Percentiles rank a stretch among this genome's conserved stretches.
Evolutionary conservation across 139 green algal genomes (phyloP).

Genomic region (Zygnema circumcarinatum): DNA sequence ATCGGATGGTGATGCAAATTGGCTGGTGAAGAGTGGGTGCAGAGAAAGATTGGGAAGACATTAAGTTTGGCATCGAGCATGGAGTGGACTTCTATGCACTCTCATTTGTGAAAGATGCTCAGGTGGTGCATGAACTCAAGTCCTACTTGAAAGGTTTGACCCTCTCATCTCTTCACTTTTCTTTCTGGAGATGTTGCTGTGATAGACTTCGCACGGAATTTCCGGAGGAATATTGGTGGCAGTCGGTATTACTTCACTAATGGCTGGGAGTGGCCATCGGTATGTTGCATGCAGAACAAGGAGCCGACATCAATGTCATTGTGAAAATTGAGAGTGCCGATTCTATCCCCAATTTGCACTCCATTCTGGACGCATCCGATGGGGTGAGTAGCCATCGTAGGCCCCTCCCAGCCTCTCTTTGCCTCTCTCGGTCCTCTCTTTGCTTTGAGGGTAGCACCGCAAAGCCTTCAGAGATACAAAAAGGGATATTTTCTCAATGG

Average conservation of each 20-base stretch:
- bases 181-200: too few relatives aligned
- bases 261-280: neutral
- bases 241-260: too few relatives aligned
- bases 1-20: neutral
- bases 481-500: too few relatives aligned
- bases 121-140: conserved; percentile 63
- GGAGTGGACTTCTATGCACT: conserved; percentile 64
- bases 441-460: too few relatives aligned
- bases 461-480: too few relatives aligned
- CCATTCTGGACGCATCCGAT: conserved; percentile 64
- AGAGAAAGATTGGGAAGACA: conserved; percentile 66
- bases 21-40: conserved; percentile 11
- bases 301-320: conserved; percentile 68
- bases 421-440: too few relatives aligned
- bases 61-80: conserved; percentile 63
- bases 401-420: neutral
- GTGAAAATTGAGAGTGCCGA: conserved; percentile 79
- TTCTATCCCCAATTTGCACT: conserved; percentile 71
- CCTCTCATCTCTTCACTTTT: neutral
- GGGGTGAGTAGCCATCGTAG: conserved; percentile 47
- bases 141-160: conserved; percentile 47
- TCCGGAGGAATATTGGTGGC: too few relatives aligned
- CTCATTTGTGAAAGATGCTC: conserved; percentile 64
- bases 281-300: conserved; percentile 13
- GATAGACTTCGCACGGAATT: too few relatives aligned